Evolutionary conservation across 2,329 filamentous ascomycete species (phyloP), one percentile per base, ranked within the genome.

Genomic region (Trichophyton benhamiae): DNA sequence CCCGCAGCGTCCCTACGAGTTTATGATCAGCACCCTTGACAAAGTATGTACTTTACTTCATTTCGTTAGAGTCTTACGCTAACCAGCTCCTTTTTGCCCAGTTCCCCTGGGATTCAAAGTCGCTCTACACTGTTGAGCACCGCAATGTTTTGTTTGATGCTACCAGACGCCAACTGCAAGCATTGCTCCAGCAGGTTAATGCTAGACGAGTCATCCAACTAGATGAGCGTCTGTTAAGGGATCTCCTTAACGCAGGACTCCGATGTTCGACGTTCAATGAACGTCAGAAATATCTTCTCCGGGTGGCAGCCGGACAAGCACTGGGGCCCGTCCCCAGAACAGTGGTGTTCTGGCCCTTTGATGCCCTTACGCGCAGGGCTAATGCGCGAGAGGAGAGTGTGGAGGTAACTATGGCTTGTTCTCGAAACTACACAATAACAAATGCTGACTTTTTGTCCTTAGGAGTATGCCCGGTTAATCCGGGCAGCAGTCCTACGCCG

Each of bases 181-280:
- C 90, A 67, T 80, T 92, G 69, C 83, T 83, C 65, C 87, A 87
- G 66, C 79, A 83, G 52, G 75, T 87, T 58, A 77, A 84, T 75
- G 67, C 65, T 41, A 61, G 63, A 5, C 67, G 68, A 20, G 70
- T 68, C 2, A 70, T 77, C 58, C 75, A 75, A 3, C 69, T 79
- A 49, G 72, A 75, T 59, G 64, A 68, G 42, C 72, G 70, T 53
- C 66, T 79, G 15, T 60, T 77, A 17, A 60, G 66, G 15, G 74
- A 77, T 57, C 67, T 78, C 13, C 66, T 78, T 27, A 68, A 70
- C 20, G 72, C 75, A 4, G 75, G 75, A 8, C 64, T 78, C 3
- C 70, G 70, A 7, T 77, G 76, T 57, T 74, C 75, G 38, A 72
- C 68, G 1, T 79, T 79, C 65, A 76, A 73, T 46, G 75, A 77